These are phyloP conservation scores for Annulohypoxylon nitens DNA, from an alignment of 495 filamentous ascomycete species.

Conservation along the genomic window DNA sequence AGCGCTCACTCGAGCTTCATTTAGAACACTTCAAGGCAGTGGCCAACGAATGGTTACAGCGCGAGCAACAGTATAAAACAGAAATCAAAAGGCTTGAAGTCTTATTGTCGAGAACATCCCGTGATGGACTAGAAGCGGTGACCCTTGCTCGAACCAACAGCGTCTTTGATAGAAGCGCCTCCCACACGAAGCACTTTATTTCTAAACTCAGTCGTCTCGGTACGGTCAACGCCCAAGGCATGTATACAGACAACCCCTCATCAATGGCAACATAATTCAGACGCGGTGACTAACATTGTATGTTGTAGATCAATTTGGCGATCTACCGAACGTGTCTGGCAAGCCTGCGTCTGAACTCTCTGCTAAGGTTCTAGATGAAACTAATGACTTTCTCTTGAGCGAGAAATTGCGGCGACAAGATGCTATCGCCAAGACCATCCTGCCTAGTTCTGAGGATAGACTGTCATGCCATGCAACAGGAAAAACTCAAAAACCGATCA, in stretches of 20 bases:
- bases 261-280: background rate
- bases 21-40: conserved; percentile 55
- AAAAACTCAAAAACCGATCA: background rate
- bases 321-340: background rate
- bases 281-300: conserved; percentile 6
- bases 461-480: background rate
- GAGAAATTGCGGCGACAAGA: conserved; percentile 43
- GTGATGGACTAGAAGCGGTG: conserved; percentile 62
- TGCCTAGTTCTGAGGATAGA: conserved; percentile 1
- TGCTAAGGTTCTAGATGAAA: conserved; percentile 39
- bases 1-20: conserved; percentile 53
- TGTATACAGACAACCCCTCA: background rate
- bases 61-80: conserved; percentile 57
- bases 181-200: conserved; percentile 50
- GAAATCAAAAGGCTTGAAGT: conserved; percentile 66
- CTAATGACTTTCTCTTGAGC: conserved; percentile 47
- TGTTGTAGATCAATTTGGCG: conserved; percentile 2
- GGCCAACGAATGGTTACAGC: conserved; percentile 58
- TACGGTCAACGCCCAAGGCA: conserved; percentile 23
- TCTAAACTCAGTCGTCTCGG: conserved; percentile 51
- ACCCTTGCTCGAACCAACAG: conserved; percentile 60
- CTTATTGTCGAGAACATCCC: conserved; percentile 58
- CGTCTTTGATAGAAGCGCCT: conserved; percentile 53
- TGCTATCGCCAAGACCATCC: background rate
- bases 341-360: background rate